These are phyloP conservation scores for Phytopythium cucurbitacearum DNA, from an alignment of 352 stramenopile genomes.

Conservation along the genomic window DNA sequence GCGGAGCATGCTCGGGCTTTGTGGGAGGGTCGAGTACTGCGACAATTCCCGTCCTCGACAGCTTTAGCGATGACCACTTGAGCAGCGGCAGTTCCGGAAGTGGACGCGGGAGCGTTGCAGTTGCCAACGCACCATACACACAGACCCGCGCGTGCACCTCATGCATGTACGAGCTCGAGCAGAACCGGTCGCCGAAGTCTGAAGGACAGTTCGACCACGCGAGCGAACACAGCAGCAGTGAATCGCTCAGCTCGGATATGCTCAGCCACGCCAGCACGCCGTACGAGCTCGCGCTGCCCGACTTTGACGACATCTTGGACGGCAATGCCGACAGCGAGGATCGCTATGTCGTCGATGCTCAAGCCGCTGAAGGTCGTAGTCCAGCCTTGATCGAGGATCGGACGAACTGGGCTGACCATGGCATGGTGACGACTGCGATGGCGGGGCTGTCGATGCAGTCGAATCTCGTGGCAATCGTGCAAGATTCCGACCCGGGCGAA, in stretches of 20 bases:
- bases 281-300: slow-evolving; percentile 19
- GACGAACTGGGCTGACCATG: no score
- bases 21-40: slow-evolving; percentile 15
- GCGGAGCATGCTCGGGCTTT: slow-evolving; percentile 55
- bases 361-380: not conserved
- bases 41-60: not conserved
- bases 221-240: slow-evolving; percentile 13
- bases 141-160: slow-evolving; percentile 25
- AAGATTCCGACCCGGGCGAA: not conserved
- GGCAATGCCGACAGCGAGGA: slow-evolving; percentile 3
- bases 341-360: no score
- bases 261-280: slow-evolving; percentile 17
- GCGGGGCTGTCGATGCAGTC: no score
- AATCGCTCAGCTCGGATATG: slow-evolving; percentile 14
- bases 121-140: slow-evolving; percentile 8
- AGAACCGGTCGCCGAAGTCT: slow-evolving; percentile 18
- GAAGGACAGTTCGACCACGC: slow-evolving; percentile 6
- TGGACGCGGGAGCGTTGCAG: slow-evolving; percentile 6
- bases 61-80: slow-evolving; percentile 2
- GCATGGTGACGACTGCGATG: no score
- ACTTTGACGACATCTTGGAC: slow-evolving; percentile 26
- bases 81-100: slow-evolving; percentile 8
- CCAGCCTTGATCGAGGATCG: not conserved
- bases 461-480: no score
- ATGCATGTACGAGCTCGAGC: slow-evolving; percentile 27